Percentiles rank a stretch among this genome's conserved stretches.
These are phyloP conservation scores for Termitomyces sp. DNA, from an alignment of 768 basidiomycete genomes.

Conservation along the genomic window DNA sequence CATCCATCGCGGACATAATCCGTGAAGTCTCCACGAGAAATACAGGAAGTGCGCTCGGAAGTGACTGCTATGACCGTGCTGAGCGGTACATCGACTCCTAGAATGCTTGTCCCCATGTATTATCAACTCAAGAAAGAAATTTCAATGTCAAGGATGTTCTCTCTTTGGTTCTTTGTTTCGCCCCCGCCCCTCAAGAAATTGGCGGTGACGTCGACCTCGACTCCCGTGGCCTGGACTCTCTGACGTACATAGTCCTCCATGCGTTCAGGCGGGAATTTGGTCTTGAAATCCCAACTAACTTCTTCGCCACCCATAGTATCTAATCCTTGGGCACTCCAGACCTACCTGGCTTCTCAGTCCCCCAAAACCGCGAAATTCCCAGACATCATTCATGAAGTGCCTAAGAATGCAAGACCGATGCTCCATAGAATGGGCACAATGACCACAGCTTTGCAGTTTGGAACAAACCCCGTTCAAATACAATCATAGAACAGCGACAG, in stretches of 20 bases:
- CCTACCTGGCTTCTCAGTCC: constrained; percentile 17
- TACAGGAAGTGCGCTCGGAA: background rate
- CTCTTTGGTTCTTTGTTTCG: constrained; percentile 39
- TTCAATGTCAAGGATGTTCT: constrained; percentile 32
- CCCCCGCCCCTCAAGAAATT: constrained; percentile 24
- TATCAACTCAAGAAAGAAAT: constrained; percentile 15
- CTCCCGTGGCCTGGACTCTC: constrained; percentile 57
- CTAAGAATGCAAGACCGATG: background rate
- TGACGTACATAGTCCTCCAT: constrained; percentile 53
- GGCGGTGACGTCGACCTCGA: constrained; percentile 40
- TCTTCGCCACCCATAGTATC: constrained; percentile 37
- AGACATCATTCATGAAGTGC: background rate
- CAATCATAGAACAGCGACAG: too few relatives aligned
- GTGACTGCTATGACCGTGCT: constrained; percentile 1
- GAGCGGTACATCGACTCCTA: constrained; percentile 25
- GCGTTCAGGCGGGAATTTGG: constrained; percentile 35
- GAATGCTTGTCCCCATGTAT: constrained; percentile 29
- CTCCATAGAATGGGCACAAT: too few relatives aligned
- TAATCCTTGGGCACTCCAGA: constrained; percentile 26
- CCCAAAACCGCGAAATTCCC: background rate
- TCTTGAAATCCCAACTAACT: constrained; percentile 35
- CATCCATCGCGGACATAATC: constrained; percentile 30
- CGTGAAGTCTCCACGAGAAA: constrained; percentile 18
- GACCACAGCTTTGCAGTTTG: too few relatives aligned
- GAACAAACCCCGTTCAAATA: too few relatives aligned